Evolutionary conservation across 1,284 basidiomycete species (phyloP), one percentile per base, ranked within the genome.

Genomic region (Bjerkandera adusta): DNA sequence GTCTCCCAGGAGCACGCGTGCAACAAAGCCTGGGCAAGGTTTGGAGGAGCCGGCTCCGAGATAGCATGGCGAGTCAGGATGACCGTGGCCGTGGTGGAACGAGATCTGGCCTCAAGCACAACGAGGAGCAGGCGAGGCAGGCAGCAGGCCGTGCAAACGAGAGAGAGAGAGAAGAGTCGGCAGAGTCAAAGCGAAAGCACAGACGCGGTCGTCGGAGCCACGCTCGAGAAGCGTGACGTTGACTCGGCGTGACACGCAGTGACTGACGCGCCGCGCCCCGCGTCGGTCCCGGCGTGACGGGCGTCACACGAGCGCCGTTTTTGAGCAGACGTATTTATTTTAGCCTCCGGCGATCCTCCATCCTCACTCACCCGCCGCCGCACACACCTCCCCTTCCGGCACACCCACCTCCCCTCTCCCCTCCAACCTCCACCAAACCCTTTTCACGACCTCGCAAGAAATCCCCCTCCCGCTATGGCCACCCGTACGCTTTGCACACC

Each of bases 401-500:
- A 13, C 24, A 30, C 36, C 2, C 32, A 29, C 21, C 22, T 6
- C 33, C 26, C 40, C 25, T 41, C n/a, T 43, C 38, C 22, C 25
- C 45, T 10, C 24, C 36, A 22, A 18, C 36, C 12, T 25, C 27
- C 15, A 4, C 16, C 2, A 40, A 22, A 47, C 26, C 16, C 21
- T 33, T 21, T 20, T 42, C 12, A 48, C 15, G n/a, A 27, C 27
- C 4, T 36, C 16, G 16, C 33, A 26, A 18, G 22, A 27, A 37
- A 27, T 24, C 26, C 52, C 54, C 51, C 56, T 26, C 37, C 44
- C 49, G 68, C 48, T 53, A 85, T 85, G 83, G 80, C 84, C 44
- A 86, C 82, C 55, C 84, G 84, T 85, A 61, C 53, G 83, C 65
- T 39, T 24, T 12, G 27, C 27, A 15, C 32, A 32, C 21, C 5